These are phyloP conservation scores for Ensete glaucum DNA, from an alignment of 176 grass and related monocot species.

Conservation along the genomic window DNA sequence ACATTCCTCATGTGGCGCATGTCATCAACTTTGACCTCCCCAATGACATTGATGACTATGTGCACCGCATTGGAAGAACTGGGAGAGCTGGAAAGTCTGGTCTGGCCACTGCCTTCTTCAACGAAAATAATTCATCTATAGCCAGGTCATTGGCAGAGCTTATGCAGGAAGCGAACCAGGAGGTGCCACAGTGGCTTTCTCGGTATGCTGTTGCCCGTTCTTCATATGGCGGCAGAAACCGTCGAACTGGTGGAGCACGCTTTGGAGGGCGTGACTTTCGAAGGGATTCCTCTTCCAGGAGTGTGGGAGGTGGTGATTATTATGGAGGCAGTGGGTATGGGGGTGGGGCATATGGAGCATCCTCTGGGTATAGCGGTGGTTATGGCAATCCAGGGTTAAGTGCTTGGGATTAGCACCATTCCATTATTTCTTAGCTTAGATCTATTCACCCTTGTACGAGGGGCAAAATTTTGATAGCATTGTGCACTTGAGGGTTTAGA, in stretches of 20 bases:
- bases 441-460: not conserved
- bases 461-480: not conserved
- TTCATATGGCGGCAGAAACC: not conserved
- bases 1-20: conserved; percentile 1
- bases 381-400: not conserved
- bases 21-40: conserved; percentile 5
- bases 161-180: conserved; percentile 9
- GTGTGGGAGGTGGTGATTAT: not conserved
- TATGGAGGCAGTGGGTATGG: not conserved
- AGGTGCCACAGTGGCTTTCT: conserved; percentile 9
- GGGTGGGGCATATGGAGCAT: not conserved
- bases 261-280: conserved; percentile 6
- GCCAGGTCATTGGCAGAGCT: conserved; percentile 6
- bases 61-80: conserved; percentile 12
- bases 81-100: conserved; percentile 12
- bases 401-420: not conserved
- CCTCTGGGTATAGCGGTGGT: not conserved
- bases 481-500: not conserved
- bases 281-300: not conserved
- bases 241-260: conserved; percentile 1
- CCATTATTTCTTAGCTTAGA: not conserved
- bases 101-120: conserved; percentile 4
- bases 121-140: not conserved
- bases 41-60: conserved; percentile 4
- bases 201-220: not conserved